Evolutionary conservation across 352 stramenopile species (phyloP), one percentile per base, ranked within the genome.

Genomic region (Phytophthora citrophthora): DNA sequence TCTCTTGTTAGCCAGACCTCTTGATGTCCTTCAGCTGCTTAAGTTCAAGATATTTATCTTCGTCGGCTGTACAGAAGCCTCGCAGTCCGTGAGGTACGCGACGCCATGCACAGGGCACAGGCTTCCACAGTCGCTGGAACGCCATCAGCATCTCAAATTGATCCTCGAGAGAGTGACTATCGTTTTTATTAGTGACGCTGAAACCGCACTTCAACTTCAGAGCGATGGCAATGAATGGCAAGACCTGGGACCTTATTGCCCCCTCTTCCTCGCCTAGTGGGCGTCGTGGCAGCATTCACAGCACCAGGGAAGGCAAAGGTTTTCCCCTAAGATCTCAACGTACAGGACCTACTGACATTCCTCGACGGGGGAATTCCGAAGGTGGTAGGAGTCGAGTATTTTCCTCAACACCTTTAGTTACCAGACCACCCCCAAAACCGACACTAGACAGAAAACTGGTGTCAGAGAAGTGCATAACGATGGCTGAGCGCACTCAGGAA

Each of bases 1-100:
- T 50, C 38, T 20, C 11, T 8, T 38, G 24, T 13, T 29, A 31
- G 10, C 10, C 41, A 7, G 27, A 93, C 86, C 81, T 93, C 52
- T 94, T 94, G 60, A 94, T 93, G 27, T 91, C 81, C 32, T 85
- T 83, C 13, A 94, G 73, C 58, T 94, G 86, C 41, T 77, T 78
- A 12, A 91, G 76, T 55, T 94, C 86, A 16, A 91, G 58, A 41
- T 94, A 93, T 45, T 88, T 89, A 59, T 90, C 79, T 51, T 89
- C 79, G 20, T 86, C 70, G 23, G 45, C 59, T 29, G 65, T 75
- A 13, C 70, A 74, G 31, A 74, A 54, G 27, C 26, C 39, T 38
- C 61, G 65, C 43, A 72, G 43, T 3, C 43, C 27, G 29, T 10
- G 16, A 5, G 32, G 27, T 5, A 12, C 36, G 23, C 44, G 20